Conservation (phyloP, 345 rosid genomes). For the Triadica sebifera region DNA sequence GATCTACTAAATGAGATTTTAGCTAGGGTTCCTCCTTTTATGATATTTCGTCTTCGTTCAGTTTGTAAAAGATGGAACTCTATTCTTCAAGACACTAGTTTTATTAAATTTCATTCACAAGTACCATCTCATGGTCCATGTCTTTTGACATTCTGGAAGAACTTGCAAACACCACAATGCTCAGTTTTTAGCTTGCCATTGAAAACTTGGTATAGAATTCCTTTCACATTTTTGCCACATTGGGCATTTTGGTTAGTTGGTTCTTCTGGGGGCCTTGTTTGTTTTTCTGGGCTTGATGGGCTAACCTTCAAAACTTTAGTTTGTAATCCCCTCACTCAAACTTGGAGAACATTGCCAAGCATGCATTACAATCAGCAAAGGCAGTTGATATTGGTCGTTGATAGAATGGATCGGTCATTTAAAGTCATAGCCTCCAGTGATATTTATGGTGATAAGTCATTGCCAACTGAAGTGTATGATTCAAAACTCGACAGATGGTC, state of each 20-base stretch:
- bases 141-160: conserved; percentile 89
- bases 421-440: conserved; percentile 91
- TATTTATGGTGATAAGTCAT: conserved; percentile 75
- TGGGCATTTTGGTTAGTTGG: conserved; percentile 97
- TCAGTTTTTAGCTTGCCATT: conserved; percentile 89
- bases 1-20: conserved; percentile 86
- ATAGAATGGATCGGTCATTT: conserved; percentile 68
- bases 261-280: conserved; percentile 85
- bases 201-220: conserved; percentile 88
- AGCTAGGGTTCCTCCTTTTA: conserved; percentile 88
- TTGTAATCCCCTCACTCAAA: conserved; percentile 87
- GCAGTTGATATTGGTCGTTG: conserved; percentile 83
- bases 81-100: conserved; percentile 79
- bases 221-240: conserved; percentile 78
- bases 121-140: conserved; percentile 78
- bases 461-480: conserved; percentile 91
- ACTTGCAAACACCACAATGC: conserved; percentile 78
- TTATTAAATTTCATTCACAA: conserved; percentile 74
- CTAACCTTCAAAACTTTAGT: conserved; percentile 73
- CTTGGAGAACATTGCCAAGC: conserved; percentile 73
- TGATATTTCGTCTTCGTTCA: conserved; percentile 85
- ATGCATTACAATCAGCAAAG: conserved; percentile 90
- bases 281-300: conserved; percentile 92
- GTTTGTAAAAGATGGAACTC: conserved; percentile 88
- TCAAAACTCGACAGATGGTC: conserved; percentile 76